Conservation (phyloP, 352 stramenopile genomes). For the Phytophthora meadii region DNA sequence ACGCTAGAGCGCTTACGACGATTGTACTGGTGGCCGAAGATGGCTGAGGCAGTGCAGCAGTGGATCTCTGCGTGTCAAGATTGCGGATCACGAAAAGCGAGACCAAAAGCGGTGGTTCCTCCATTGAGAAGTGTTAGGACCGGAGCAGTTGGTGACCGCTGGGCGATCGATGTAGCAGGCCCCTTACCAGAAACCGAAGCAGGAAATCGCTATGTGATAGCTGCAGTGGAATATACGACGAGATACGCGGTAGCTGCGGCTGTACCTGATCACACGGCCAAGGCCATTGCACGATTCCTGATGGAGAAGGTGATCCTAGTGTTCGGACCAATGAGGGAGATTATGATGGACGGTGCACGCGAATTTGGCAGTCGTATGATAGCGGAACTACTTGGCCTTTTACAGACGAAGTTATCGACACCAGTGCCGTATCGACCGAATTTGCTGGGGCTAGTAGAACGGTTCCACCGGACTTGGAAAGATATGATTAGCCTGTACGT, state of each 20-base stretch:
- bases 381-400: too few relatives aligned
- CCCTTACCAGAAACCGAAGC: slow-evolving; percentile 2
- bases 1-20: background rate
- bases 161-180: slow-evolving; percentile 19
- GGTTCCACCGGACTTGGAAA: too few relatives aligned
- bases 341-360: background rate
- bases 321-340: slow-evolving; percentile 17
- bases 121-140: slow-evolving; percentile 17
- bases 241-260: slow-evolving; percentile 16
- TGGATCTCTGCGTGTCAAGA: slow-evolving; percentile 13
- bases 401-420: too few relatives aligned
- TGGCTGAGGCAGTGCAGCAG: background rate
- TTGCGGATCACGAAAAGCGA: slow-evolving; percentile 22
- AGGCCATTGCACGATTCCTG: slow-evolving; percentile 11
- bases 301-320: slow-evolving; percentile 9
- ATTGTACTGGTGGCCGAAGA: slow-evolving; percentile 15
- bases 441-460: too few relatives aligned
- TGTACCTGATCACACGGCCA: background rate
- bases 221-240: slow-evolving; percentile 19
- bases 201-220: slow-evolving; percentile 26
- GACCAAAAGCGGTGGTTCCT: slow-evolving; percentile 12
- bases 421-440: too few relatives aligned
- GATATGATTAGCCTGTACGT: too few relatives aligned
- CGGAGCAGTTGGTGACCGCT: slow-evolving; percentile 16
- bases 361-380: too few relatives aligned